Percentiles rank a stretch among this genome's conserved stretches.
phyloP scores from a whole-genome alignment of 2,329 filamentous ascomycete species.

The Balansia obtecta region DNA sequence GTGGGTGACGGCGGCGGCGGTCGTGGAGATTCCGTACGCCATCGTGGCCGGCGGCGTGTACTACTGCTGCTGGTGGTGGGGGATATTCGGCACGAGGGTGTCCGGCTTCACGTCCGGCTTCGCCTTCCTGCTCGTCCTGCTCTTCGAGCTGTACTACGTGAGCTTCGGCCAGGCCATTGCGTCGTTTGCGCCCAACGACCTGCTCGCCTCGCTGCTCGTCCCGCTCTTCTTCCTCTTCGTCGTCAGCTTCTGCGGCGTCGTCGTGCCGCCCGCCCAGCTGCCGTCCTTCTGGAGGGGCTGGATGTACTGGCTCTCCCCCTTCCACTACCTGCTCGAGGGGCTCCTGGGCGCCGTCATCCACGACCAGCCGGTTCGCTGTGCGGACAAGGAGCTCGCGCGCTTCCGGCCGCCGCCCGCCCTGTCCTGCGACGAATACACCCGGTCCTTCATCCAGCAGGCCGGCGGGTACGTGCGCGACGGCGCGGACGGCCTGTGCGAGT shows the following conservation, averaged over 20 bases:
- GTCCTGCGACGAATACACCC: slow-evolving; percentile 48
- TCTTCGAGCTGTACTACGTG: slow-evolving; percentile 55
- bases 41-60: slow-evolving; percentile 45
- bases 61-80: slow-evolving; percentile 44
- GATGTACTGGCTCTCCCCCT: slow-evolving; percentile 58
- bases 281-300: slow-evolving; percentile 50
- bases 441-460: slow-evolving; percentile 34
- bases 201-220: slow-evolving; percentile 53
- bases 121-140: slow-evolving; percentile 49
- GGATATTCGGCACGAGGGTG: slow-evolving; percentile 34
- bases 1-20: slow-evolving; percentile 51
- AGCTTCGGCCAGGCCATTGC: slow-evolving; percentile 58
- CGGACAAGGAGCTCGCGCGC: slow-evolving; percentile 41
- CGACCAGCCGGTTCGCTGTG: slow-evolving; percentile 42
- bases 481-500: slow-evolving; percentile 46
- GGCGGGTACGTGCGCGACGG: slow-evolving; percentile 50
- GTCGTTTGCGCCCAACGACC: slow-evolving; percentile 51
- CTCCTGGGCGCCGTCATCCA: slow-evolving; percentile 45
- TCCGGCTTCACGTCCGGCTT: slow-evolving; percentile 46
- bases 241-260: slow-evolving; percentile 57
- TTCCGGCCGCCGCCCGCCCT: slow-evolving; percentile 47
- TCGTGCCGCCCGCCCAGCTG: slow-evolving; percentile 47
- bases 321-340: slow-evolving; percentile 53
- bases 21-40: slow-evolving; percentile 60
- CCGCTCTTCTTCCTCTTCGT: slow-evolving; percentile 61